Conservation (phyloP, 495 filamentous ascomycete genomes). For the Penicillium macrosclerotiorum region DNA sequence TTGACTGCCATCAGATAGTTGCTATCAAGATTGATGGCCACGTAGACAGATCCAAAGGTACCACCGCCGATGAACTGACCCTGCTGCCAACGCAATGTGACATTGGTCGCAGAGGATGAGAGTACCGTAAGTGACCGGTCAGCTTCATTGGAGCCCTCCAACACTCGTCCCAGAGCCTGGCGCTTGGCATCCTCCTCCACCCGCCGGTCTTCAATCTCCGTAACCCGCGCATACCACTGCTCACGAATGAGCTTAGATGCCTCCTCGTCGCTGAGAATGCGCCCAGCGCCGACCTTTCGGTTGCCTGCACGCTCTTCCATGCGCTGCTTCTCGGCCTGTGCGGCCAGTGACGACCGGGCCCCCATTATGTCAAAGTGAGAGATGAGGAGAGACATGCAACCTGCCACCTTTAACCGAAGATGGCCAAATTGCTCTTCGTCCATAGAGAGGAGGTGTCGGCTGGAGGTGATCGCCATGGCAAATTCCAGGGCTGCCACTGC, state of each 20-base stretch:
- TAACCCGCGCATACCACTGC: conserved; percentile 67
- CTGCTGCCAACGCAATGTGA: conserved; percentile 95
- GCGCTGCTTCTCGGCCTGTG: conserved; percentile 83
- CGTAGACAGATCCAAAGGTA: conserved; percentile 95
- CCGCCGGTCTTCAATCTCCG: conserved; percentile 71
- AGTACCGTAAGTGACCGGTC: conserved; percentile 92
- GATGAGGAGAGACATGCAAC: conserved; percentile 96
- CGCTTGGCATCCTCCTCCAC: conserved; percentile 82
- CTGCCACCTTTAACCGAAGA: conserved; percentile 83
- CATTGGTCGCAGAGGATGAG: conserved; percentile 90
- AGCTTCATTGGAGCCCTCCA: conserved; percentile 92
- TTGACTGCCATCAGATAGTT: conserved; percentile 98
- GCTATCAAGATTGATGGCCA: conserved; percentile 93
- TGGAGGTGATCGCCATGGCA: conserved; percentile 93
- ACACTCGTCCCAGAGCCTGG: conserved; percentile 80
- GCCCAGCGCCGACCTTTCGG: conserved; percentile 69
- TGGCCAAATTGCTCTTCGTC: conserved; percentile 80
- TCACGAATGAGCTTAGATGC: conserved; percentile 68
- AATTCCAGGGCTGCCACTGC: conserved; percentile 93
- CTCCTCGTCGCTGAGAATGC: conserved; percentile 81
- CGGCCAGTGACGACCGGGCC: conserved; percentile 85
- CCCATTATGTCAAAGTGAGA: conserved; percentile 99
- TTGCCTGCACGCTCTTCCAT: conserved; percentile 74
- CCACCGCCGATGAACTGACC: conserved; percentile 96
- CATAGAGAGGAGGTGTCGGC: conserved; percentile 84